A percentile compares a stretch with the other conserved stretches of the same genome.
phyloP scores from a whole-genome alignment of 352 stramenopile species.

The Globisporangium spinosum region DNA sequence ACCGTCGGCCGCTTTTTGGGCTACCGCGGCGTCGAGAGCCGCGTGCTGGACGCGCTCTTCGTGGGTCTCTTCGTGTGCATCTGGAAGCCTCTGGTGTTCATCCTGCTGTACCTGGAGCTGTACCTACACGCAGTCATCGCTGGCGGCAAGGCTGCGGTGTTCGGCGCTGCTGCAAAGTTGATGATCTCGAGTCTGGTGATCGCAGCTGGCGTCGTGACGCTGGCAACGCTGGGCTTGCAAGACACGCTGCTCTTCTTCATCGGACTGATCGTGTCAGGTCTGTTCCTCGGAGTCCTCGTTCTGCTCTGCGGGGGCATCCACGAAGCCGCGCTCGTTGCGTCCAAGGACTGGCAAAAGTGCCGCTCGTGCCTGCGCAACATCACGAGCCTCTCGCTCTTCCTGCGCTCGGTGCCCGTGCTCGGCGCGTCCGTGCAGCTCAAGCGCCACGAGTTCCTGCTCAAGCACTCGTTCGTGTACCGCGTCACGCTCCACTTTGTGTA shows the following conservation, averaged over 20 bases:
- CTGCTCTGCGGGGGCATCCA: conserved; percentile 60
- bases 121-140: conserved; percentile 68
- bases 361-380: conserved; percentile 72
- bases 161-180: conserved; percentile 64
- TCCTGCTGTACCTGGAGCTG: conserved; percentile 78
- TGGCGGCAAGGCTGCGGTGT: conserved; percentile 64
- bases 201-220: conserved; percentile 32
- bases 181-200: conserved; percentile 62
- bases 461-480: conserved; percentile 82
- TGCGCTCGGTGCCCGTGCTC: conserved; percentile 63
- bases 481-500: conserved; percentile 78
- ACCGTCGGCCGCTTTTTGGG: conserved; percentile 73
- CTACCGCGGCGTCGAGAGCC: conserved; percentile 66
- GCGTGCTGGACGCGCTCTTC: conserved; percentile 69
- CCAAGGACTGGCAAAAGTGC: conserved; percentile 74
- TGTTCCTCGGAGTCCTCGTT: conserved; percentile 60
- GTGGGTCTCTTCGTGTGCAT: conserved; percentile 69
- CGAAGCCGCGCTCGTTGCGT: conserved; percentile 45
- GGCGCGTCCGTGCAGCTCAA: conserved; percentile 71
- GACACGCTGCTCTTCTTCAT: conserved; percentile 60
- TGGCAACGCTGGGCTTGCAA: conserved; percentile 54
- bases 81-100: conserved; percentile 76
- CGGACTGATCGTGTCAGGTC: conserved; percentile 34
- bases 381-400: conserved; percentile 80
- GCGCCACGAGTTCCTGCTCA: conserved; percentile 69